Evolutionary conservation across 371 early-diverging fungal species (phyloP).

Genomic region (Dichotomocladium elegans): DNA sequence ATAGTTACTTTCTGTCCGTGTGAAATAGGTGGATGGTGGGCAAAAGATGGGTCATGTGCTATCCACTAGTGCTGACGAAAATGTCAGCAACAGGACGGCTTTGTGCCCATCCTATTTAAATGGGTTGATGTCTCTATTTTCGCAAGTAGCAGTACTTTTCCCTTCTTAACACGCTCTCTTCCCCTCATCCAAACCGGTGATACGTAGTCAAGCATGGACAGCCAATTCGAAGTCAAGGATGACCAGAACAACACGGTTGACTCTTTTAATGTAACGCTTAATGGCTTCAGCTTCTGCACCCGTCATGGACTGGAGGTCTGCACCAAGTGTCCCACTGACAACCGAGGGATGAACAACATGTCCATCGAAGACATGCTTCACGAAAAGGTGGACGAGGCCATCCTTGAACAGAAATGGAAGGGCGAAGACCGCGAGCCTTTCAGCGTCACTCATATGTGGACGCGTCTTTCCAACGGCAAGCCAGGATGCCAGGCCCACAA

Average conservation of each 20-base stretch:
- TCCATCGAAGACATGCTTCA: conserved; percentile 38
- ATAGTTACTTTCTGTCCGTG: too few relatives aligned
- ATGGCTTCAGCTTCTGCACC: conserved; percentile 34
- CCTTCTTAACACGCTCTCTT: too few relatives aligned
- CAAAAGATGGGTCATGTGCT: too few relatives aligned
- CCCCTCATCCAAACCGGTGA: too few relatives aligned
- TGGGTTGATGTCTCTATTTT: too few relatives aligned
- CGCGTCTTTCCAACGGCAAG: conserved; percentile 34
- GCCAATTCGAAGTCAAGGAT: conserved; percentile 27
- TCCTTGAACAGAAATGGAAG: conserved; percentile 39
- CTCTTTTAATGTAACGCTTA: conserved; percentile 28
- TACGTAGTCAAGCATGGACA: too few relatives aligned
- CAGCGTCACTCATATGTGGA: conserved; percentile 34
- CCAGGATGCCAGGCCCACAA: conserved; percentile 44
- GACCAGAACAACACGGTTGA: conserved; percentile 39
- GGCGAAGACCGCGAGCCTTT: conserved; percentile 48
- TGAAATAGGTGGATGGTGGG: too few relatives aligned
- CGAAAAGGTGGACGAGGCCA: conserved; percentile 31
- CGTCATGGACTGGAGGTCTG: conserved; percentile 45
- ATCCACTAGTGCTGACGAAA: too few relatives aligned
- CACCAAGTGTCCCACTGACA: conserved; percentile 43
- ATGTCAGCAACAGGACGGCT: too few relatives aligned
- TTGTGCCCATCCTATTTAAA: too few relatives aligned
- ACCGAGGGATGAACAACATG: conserved; percentile 36
- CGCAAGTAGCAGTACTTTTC: too few relatives aligned